phyloP scores from a whole-genome alignment of 768 basidiomycete genomes.

The Zangia roseola region DNA sequence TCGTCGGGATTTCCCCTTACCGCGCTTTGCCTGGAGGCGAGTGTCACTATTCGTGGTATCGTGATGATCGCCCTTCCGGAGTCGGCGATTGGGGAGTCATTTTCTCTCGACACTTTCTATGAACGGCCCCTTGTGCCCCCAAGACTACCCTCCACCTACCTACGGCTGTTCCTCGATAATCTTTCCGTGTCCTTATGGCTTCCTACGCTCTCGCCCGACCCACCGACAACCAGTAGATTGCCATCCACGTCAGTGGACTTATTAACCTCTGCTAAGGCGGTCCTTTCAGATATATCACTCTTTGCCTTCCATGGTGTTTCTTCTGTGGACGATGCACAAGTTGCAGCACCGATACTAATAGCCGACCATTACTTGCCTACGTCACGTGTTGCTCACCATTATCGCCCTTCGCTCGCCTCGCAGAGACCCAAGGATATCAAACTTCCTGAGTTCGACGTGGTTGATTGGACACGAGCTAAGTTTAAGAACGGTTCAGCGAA shows the following conservation, averaged over 20 bases:
- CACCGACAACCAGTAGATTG: background rate
- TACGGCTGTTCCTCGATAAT: slow-evolving; percentile 52
- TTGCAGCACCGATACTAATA: slow-evolving; percentile 67
- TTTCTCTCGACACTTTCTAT: slow-evolving; percentile 45
- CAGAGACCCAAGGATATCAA: slow-evolving; percentile 20
- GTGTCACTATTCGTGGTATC: slow-evolving; percentile 42
- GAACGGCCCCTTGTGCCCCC: slow-evolving; percentile 60
- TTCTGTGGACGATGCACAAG: slow-evolving; percentile 18
- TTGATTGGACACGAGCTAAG: slow-evolving; percentile 59
- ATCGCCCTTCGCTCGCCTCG: slow-evolving; percentile 37
- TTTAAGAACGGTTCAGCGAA: slow-evolving; percentile 45
- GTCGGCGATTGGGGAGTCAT: slow-evolving; percentile 1
- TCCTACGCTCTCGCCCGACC: slow-evolving; percentile 5
- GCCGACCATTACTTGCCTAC: slow-evolving; percentile 64
- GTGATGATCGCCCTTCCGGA: slow-evolving; percentile 47
- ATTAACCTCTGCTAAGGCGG: slow-evolving; percentile 16
- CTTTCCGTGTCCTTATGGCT: slow-evolving; percentile 19
- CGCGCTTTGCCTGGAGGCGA: slow-evolving; percentile 33
- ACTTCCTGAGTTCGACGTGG: slow-evolving; percentile 56
- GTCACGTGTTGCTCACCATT: slow-evolving; percentile 51
- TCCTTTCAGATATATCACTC: slow-evolving; percentile 50
- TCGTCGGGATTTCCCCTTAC: slow-evolving; percentile 19
- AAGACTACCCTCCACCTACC: slow-evolving; percentile 44
- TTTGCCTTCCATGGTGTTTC: slow-evolving; percentile 46
- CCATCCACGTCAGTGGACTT: slow-evolving; percentile 1